These are phyloP conservation scores for Quercus tomentella DNA, from an alignment of 331 rosid genomes.

Conservation along the genomic window DNA sequence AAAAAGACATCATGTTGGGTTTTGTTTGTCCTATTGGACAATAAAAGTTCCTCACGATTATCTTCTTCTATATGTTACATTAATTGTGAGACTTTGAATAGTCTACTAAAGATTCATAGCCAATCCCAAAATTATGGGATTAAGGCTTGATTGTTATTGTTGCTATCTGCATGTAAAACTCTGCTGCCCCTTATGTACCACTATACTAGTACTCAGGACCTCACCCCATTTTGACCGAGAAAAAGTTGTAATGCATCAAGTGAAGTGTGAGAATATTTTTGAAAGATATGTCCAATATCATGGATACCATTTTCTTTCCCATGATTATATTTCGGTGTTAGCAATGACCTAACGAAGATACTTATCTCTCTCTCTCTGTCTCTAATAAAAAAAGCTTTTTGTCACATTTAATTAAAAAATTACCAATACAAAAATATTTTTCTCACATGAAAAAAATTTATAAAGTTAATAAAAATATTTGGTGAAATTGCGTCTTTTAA, in stretches of 20 bases:
- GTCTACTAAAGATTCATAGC: too few relatives aligned
- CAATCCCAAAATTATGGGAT: too few relatives aligned
- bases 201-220: neutral
- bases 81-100: neutral
- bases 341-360: too few relatives aligned
- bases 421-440: too few relatives aligned
- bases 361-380: too few relatives aligned
- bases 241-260: neutral
- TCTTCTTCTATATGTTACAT: neutral
- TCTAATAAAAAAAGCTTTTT: too few relatives aligned
- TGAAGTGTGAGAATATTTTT: neutral
- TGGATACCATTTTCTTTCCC: too few relatives aligned
- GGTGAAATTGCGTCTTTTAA: rapidly evolving
- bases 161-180: neutral
- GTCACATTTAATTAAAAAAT: too few relatives aligned
- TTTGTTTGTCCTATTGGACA: conserved; percentile 32
- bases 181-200: neutral
- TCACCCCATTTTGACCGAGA: neutral
- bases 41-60: conserved; percentile 14
- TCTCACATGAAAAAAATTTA: too few relatives aligned
- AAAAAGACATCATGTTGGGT: conserved; percentile 29
- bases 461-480: too few relatives aligned
- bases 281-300: neutral
- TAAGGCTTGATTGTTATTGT: too few relatives aligned
- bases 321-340: too few relatives aligned